phyloP scores from a whole-genome alignment of 2,329 filamentous ascomycete species.

The Penicillium concentricum region DNA sequence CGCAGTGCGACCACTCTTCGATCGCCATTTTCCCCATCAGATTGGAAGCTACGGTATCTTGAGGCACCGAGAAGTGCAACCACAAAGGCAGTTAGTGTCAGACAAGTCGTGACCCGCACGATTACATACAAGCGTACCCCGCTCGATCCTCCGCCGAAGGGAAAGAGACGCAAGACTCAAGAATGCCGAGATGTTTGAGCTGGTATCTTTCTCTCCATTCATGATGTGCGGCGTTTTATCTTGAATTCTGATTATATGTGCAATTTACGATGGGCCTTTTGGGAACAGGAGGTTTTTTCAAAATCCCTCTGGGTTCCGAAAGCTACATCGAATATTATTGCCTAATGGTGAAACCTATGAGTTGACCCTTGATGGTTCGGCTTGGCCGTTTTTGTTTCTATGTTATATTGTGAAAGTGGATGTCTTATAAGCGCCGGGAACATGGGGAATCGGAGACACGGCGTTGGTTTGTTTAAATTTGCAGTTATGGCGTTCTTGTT shows the following conservation, averaged over 20 bases:
- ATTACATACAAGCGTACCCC: conserved; percentile 77
- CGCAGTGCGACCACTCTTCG: conserved; percentile 54
- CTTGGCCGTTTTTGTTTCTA: neutral
- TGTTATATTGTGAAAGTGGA: neutral
- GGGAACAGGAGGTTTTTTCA: too few relatives aligned
- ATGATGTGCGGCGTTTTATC: neutral
- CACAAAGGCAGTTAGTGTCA: conserved; percentile 63
- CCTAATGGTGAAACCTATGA: neutral
- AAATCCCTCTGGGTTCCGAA: neutral
- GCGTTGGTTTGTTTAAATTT: neutral
- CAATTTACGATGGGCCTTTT: neutral
- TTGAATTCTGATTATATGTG: neutral
- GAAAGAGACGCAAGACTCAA: conserved; percentile 66
- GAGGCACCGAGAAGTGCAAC: conserved; percentile 62
- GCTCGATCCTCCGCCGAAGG: conserved; percentile 86
- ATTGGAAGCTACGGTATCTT: conserved; percentile 70
- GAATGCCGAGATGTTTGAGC: neutral
- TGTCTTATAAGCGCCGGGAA: neutral
- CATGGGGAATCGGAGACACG: neutral
- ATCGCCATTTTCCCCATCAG: conserved; percentile 79
- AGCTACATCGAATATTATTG: neutral
- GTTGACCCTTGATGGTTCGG: neutral
- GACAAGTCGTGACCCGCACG: conserved; percentile 90
- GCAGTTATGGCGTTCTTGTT: neutral
- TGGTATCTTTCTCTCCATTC: neutral